Percentiles rank a stretch among this genome's conserved stretches.
phyloP scores from a whole-genome alignment of 2,329 filamentous ascomycete species.

The Juglanconis oblonga region DNA sequence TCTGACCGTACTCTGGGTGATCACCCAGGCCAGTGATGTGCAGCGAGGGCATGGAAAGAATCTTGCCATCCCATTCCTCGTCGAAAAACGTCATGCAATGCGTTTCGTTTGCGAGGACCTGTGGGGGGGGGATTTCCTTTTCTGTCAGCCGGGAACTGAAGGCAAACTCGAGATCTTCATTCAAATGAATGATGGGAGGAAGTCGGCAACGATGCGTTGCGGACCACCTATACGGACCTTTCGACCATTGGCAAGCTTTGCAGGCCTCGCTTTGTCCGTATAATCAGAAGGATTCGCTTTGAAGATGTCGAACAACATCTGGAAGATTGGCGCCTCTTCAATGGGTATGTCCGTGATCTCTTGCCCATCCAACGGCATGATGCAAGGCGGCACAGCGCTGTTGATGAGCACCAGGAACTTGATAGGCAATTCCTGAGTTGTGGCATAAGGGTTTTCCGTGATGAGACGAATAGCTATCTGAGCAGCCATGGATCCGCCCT shows the following conservation, averaged over 20 bases:
- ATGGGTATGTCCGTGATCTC: constrained; percentile 12
- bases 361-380: constrained; percentile 12
- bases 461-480: constrained; percentile 14
- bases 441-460: constrained; percentile 15
- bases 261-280: constrained; percentile 5
- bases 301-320: constrained; percentile 15
- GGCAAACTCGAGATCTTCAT: too few relatives aligned
- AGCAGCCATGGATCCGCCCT: constrained; percentile 17
- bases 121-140: neutral
- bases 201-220: neutral
- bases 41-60: constrained; percentile 14
- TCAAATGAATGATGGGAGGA: too few relatives aligned
- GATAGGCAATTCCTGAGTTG: constrained; percentile 15
- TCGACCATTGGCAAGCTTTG: constrained; percentile 14
- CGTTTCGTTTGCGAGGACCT: constrained; percentile 5
- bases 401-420: constrained; percentile 16
- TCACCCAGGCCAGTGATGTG: constrained; percentile 14
- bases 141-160: neutral
- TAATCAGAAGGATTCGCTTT: constrained; percentile 15
- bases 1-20: constrained; percentile 14
- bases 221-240: neutral
- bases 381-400: constrained; percentile 13
- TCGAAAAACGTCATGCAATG: constrained; percentile 17
- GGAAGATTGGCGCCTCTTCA: constrained; percentile 9
- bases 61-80: constrained; percentile 10